Percentiles rank a stretch among this genome's conserved stretches.
phyloP scores from a whole-genome alignment of 805 yeast species.

The Barnettozyma californica region DNA sequence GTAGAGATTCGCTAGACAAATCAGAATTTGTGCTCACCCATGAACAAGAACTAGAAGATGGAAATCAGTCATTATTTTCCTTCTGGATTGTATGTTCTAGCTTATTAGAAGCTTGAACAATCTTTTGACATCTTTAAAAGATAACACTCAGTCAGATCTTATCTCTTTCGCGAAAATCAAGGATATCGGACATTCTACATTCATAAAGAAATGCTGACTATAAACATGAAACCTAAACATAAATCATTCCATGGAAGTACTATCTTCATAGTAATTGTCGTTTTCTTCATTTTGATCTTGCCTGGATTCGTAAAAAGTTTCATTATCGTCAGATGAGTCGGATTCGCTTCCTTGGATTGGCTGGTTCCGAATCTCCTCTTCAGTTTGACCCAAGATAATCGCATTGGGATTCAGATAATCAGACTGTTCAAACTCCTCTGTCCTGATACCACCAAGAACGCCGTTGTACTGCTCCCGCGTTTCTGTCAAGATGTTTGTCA shows the following conservation, averaged over 20 bases:
- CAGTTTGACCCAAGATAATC: constrained; percentile 24
- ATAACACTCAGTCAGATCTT: not conserved
- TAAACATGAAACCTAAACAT: not conserved
- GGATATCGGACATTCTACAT: not conserved
- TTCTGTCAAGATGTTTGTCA: constrained; percentile 66
- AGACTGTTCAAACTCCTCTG: constrained; percentile 20
- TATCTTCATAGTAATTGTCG: constrained; percentile 1
- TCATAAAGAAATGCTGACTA: not conserved
- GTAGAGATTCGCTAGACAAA: not conserved
- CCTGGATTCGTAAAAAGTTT: constrained; percentile 4
- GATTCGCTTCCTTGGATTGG: constrained; percentile 4
- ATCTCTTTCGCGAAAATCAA: not conserved
- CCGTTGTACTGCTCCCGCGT: constrained; percentile 86
- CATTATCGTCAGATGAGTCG: not conserved
- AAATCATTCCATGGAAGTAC: not conserved
- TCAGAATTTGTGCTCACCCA: constrained; percentile 6
- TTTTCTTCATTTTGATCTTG: constrained; percentile 4
- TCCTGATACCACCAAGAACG: constrained; percentile 62
- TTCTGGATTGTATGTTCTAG: not conserved
- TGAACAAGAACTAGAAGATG: constrained; percentile 13
- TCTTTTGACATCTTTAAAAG: not conserved
- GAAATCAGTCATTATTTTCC: constrained; percentile 4
- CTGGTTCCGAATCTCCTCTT: constrained; percentile 24
- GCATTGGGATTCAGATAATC: constrained; percentile 21
- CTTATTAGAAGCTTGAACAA: not conserved